Evolutionary conservation across 1,284 basidiomycete species (phyloP).

Genomic region (Fomitopsis pinicola): DNA sequence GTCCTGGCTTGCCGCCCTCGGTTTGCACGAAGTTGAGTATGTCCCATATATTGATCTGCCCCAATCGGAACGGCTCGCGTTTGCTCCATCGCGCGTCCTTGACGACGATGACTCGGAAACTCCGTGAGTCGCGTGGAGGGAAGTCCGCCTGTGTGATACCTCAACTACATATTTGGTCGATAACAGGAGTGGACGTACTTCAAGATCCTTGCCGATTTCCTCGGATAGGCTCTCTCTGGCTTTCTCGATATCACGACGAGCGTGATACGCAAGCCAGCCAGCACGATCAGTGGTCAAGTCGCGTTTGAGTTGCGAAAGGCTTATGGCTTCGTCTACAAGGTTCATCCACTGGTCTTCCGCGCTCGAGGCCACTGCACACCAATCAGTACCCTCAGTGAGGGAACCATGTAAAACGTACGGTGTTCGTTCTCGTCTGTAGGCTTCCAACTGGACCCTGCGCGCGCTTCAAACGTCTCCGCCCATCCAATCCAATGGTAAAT

Average conservation of each 20-base stretch:
- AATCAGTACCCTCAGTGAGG: neutral
- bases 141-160: constrained; percentile 48
- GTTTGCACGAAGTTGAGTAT: constrained; percentile 47
- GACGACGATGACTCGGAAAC: constrained; percentile 77
- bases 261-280: constrained; percentile 63
- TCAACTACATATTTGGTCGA: neutral
- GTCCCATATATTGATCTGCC: constrained; percentile 85
- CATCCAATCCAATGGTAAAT: constrained; percentile 43
- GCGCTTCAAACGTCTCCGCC: constrained; percentile 53
- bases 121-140: constrained; percentile 76
- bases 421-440: constrained; percentile 31
- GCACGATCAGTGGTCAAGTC: constrained; percentile 42
- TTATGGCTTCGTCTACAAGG: neutral
- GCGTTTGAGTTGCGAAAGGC: constrained; percentile 23
- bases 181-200: constrained; percentile 41
- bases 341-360: constrained; percentile 3
- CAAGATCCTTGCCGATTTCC: constrained; percentile 66
- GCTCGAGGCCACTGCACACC: neutral
- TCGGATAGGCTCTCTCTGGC: constrained; percentile 48
- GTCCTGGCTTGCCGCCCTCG: constrained; percentile 48
- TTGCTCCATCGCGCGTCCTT: constrained; percentile 61
- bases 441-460: constrained; percentile 46
- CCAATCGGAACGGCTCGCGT: constrained; percentile 51
- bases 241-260: constrained; percentile 43
- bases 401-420: constrained; percentile 2